A percentile compares a stretch with the other conserved stretches of the same genome.
Evolutionary conservation across 2,329 filamentous ascomycete species (phyloP).

Genomic region (Spiromastix sp.): DNA sequence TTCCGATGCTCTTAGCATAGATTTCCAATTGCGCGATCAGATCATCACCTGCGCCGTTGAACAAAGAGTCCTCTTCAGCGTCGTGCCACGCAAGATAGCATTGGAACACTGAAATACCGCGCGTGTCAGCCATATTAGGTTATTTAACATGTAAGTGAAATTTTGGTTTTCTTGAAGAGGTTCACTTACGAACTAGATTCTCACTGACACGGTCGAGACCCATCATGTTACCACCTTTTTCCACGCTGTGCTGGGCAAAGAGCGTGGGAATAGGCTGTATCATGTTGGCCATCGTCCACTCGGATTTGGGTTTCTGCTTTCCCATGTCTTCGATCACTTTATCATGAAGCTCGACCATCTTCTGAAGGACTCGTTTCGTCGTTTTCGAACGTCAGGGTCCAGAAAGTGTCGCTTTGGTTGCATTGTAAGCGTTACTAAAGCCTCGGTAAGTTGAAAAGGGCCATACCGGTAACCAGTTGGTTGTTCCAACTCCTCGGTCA

Average conservation of each 20-base stretch:
- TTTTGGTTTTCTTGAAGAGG: constrained; percentile 20
- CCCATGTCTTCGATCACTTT: too few species aligned
- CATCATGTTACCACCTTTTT: constrained; percentile 23
- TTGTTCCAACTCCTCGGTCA: constrained; percentile 8
- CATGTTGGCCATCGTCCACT: too few species aligned
- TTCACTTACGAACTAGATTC: constrained; percentile 25
- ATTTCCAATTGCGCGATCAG: neutral
- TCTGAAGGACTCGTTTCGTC: too few species aligned
- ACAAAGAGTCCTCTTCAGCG: constrained; percentile 19
- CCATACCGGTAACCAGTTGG: neutral
- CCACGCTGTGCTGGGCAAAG: constrained; percentile 21
- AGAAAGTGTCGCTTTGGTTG: constrained; percentile 4
- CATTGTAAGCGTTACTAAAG: neutral
- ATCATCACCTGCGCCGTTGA: constrained; percentile 9
- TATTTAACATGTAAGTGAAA: constrained; percentile 14
- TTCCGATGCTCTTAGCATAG: neutral
- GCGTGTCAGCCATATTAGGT: constrained; percentile 15
- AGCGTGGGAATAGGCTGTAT: constrained; percentile 32
- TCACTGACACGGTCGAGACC: constrained; percentile 21
- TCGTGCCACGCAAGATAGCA: constrained; percentile 22
- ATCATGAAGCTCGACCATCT: too few species aligned
- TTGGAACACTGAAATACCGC: constrained; percentile 16
- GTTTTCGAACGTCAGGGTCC: constrained; percentile 10
- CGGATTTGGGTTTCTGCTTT: too few species aligned
- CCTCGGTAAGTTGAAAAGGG: neutral